These are phyloP conservation scores for Pythium insidiosum DNA, from an alignment of 352 stramenopile species.

Conservation along the genomic window DNA sequence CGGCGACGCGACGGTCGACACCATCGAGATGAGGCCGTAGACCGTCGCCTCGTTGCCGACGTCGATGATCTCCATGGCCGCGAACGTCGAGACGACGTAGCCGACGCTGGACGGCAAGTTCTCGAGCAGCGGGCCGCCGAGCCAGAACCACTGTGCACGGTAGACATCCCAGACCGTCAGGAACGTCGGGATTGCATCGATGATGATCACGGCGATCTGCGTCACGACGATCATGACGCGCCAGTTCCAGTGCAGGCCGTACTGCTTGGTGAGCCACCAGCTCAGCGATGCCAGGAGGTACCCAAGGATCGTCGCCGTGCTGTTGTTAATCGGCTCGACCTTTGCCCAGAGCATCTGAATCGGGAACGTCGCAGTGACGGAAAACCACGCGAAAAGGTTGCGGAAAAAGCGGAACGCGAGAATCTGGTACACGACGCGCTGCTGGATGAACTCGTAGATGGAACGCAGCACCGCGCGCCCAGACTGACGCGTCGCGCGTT, in stretches of 20 bases:
- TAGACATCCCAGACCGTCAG: slow-evolving; percentile 20
- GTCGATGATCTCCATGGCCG: slow-evolving; percentile 20
- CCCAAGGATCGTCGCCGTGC: slow-evolving; percentile 15
- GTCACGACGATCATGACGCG: slow-evolving; percentile 12
- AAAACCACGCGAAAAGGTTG: slow-evolving; percentile 20
- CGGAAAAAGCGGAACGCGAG: slow-evolving; percentile 23
- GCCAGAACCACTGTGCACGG: slow-evolving; percentile 21
- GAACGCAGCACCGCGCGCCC: slow-evolving; percentile 9
- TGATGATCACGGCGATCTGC: slow-evolving; percentile 9
- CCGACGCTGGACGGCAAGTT: slow-evolving; percentile 17
- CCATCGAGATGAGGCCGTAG: slow-evolving; percentile 22
- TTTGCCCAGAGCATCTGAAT: slow-evolving; percentile 20
- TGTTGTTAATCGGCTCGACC: slow-evolving; percentile 23
- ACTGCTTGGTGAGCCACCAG: slow-evolving; percentile 11
- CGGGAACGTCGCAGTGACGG: slow-evolving; percentile 16
- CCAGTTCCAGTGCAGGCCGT: slow-evolving; percentile 20
- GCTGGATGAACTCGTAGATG: slow-evolving; percentile 21
- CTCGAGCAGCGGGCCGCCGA: slow-evolving; percentile 19
- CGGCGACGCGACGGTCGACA: slow-evolving; percentile 18
- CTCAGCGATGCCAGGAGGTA: slow-evolving; percentile 8
- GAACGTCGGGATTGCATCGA: slow-evolving; percentile 21
- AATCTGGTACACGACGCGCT: slow-evolving; percentile 20
- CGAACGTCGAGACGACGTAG: slow-evolving; percentile 20
- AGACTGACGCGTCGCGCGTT: slow-evolving; percentile 9
- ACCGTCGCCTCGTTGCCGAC: slow-evolving; percentile 21